Percentiles rank a stretch among this genome's conserved stretches.
Conservation (phyloP, 495 filamentous ascomycete species). For the Aspergillus bridgeri region DNA sequence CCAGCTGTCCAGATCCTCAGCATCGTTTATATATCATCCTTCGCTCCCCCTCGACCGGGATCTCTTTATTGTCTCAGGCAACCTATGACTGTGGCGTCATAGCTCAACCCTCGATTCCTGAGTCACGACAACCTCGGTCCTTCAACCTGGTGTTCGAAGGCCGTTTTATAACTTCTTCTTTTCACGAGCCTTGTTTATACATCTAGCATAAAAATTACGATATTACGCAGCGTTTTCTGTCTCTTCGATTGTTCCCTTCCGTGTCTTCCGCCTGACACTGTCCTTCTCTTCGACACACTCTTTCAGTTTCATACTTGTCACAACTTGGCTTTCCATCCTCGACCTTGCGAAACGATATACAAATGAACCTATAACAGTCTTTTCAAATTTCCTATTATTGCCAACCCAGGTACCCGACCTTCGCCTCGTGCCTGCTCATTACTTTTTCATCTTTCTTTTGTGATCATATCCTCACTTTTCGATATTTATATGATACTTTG, state of each 20-base stretch:
- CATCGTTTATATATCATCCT: conserved; percentile 20
- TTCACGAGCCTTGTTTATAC: conserved; percentile 29
- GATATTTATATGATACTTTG: conserved; percentile 63
- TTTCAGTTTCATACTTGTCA: conserved; percentile 30
- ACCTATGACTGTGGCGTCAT: conserved; percentile 37
- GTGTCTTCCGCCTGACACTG: not conserved
- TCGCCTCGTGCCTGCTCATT: conserved; percentile 42
- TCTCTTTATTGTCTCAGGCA: conserved; percentile 19
- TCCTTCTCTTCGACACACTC: conserved; percentile 33
- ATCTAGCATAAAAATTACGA: conserved; percentile 39
- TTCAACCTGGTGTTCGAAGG: conserved; percentile 46
- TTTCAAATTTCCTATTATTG: conserved; percentile 50
- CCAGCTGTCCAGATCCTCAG: conserved; percentile 32
- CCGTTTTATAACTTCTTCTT: conserved; percentile 16
- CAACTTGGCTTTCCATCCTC: conserved; percentile 39
- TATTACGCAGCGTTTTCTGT: conserved; percentile 50
- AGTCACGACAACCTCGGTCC: conserved; percentile 34
- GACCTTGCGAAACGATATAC: conserved; percentile 48
- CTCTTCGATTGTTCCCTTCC: conserved; percentile 23
- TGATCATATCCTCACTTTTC: conserved; percentile 56
- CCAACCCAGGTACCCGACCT: conserved; percentile 41
- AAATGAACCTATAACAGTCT: conserved; percentile 67
- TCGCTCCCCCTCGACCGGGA: conserved; percentile 7
- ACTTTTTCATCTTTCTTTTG: conserved; percentile 48
- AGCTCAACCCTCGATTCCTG: conserved; percentile 24